A percentile compares a stretch with the other conserved stretches of the same genome.
Conservation (phyloP, 371 early-diverging fungal genomes). For the Mortierella sp. region DNA sequence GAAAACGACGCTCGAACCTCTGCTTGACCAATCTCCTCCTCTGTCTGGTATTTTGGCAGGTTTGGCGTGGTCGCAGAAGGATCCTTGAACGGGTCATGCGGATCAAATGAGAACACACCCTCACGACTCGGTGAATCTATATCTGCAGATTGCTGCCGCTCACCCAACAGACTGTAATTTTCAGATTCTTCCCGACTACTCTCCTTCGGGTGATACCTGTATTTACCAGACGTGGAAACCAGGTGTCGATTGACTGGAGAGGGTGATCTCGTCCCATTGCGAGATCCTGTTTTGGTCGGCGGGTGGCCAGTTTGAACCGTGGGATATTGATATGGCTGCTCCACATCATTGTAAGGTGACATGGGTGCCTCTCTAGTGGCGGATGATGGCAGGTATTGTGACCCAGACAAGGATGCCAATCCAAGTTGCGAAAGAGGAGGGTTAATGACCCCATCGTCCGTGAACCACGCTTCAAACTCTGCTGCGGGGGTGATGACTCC, state of each 20-base stretch:
- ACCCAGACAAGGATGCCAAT: background rate
- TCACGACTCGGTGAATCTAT: constrained; percentile 1
- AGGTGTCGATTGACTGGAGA: background rate
- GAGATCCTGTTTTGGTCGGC: background rate
- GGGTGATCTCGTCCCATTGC: background rate
- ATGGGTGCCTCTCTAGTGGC: constrained; percentile 35
- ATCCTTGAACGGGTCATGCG: constrained; percentile 28
- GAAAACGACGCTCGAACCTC: too few relatives aligned
- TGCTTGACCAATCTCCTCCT: too few relatives aligned
- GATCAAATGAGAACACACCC: constrained; percentile 8
- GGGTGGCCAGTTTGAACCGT: background rate
- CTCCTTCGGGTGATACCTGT: constrained; percentile 3
- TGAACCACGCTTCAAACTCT: constrained; percentile 52
- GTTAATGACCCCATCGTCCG: constrained; percentile 25
- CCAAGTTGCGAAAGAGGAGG: background rate
- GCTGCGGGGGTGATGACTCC: constrained; percentile 54
- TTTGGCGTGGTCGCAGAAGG: too few relatives aligned
- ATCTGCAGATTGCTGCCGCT: background rate
- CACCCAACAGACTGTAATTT: background rate
- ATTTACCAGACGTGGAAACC: background rate
- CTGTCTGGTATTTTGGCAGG: too few relatives aligned
- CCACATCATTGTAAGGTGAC: constrained; percentile 28
- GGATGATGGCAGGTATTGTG: constrained; percentile 1
- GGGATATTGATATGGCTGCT: constrained; percentile 23
- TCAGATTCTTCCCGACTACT: background rate